Evolutionary conservation across 345 rosid species (phyloP).

Genomic region (Mercurialis annua): DNA sequence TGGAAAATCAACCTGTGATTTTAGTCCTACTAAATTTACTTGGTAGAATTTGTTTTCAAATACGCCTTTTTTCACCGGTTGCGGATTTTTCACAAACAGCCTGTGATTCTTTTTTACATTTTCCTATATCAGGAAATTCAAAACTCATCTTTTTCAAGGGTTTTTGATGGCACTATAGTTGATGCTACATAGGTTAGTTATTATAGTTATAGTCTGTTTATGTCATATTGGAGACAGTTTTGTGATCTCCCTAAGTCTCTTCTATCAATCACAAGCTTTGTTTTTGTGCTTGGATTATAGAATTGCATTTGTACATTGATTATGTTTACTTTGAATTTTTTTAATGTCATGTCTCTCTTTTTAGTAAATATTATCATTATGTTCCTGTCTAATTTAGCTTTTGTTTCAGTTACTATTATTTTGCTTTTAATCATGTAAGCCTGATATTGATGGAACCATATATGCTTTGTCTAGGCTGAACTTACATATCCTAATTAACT

Average conservation of each 20-base stretch:
- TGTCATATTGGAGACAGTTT: conserved; percentile 47
- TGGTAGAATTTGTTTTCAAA: conserved; percentile 7
- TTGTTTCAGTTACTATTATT: not conserved
- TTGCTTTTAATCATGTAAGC: not conserved
- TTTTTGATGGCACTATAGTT: conserved; percentile 1
- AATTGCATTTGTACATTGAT: conserved; percentile 20
- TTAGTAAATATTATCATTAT: conserved; percentile 10
- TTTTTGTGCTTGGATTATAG: conserved; percentile 45
- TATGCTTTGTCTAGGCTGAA: not conserved
- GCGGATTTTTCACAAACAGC: conserved; percentile 42
- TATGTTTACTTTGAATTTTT: conserved; percentile 5
- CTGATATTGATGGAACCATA: conserved; percentile 1
- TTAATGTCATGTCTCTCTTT: conserved; percentile 3
- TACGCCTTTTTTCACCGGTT: conserved; percentile 28
- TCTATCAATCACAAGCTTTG: conserved; percentile 33
- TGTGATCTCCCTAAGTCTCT: conserved; percentile 47
- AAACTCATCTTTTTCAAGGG: not conserved
- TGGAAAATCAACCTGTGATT: conserved; percentile 20
- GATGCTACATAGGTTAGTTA: conserved; percentile 7
- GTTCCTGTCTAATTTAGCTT: not conserved
- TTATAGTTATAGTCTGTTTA: conserved; percentile 13
- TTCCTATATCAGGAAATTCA: not conserved
- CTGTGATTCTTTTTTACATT: conserved; percentile 14
- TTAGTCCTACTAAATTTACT: not conserved
- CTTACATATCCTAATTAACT: not conserved